Evolutionary conservation across 371 early-diverging fungal species (phyloP).

Genomic region (Rhizomucor pusillus): DNA sequence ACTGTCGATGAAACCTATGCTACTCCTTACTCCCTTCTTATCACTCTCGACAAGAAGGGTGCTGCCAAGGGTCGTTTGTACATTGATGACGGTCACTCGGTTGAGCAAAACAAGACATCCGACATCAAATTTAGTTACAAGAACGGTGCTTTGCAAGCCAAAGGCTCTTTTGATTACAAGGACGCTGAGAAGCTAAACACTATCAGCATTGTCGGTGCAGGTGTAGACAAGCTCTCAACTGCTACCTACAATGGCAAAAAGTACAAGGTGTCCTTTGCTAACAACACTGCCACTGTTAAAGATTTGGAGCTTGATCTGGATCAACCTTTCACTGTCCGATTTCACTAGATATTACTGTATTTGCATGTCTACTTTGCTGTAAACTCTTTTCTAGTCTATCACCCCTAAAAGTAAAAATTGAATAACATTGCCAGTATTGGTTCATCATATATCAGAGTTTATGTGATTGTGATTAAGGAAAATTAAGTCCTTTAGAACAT

Average conservation of each 20-base stretch:
- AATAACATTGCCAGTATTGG: too few relatives aligned
- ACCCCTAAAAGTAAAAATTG: too few relatives aligned
- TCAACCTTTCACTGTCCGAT: too few relatives aligned
- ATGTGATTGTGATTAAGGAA: too few relatives aligned
- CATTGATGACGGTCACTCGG: conserved; percentile 59
- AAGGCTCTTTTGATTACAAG: conserved; percentile 29
- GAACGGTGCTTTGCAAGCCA: conserved; percentile 20
- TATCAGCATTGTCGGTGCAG: conserved; percentile 14
- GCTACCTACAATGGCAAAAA: conserved; percentile 13
- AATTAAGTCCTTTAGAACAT: too few relatives aligned
- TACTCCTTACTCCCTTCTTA: conserved; percentile 39
- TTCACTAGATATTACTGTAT: too few relatives aligned
- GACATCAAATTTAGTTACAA: conserved; percentile 25
- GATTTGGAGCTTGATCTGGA: too few relatives aligned
- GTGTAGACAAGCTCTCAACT: conserved; percentile 1
- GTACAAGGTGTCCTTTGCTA: too few relatives aligned
- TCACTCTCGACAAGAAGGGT: conserved; percentile 46
- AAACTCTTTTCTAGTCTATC: too few relatives aligned
- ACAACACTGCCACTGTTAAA: too few relatives aligned
- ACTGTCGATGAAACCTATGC: conserved; percentile 44
- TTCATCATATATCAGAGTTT: too few relatives aligned
- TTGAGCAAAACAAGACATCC: conserved; percentile 24
- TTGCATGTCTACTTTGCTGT: too few relatives aligned
- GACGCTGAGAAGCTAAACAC: conserved; percentile 20
- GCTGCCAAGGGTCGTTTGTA: conserved; percentile 49